Evolutionary conservation across 495 filamentous ascomycete species (phyloP), one percentile per base, ranked within the genome.

Genomic region (Penicillium ucsense): DNA sequence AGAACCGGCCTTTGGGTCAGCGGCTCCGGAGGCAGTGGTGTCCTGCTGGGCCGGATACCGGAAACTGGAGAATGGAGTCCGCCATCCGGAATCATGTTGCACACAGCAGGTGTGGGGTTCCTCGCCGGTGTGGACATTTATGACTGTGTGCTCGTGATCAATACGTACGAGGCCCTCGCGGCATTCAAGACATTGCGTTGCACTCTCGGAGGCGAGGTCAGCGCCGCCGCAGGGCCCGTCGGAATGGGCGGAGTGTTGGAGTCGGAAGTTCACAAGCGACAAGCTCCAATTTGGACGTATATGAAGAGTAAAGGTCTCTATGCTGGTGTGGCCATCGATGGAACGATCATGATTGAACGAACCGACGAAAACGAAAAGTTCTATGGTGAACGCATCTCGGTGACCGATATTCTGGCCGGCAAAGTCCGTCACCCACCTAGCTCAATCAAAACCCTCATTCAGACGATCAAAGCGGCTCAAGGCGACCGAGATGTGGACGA

Each of bases 61-160:
- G 81, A 83, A 32, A 86, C 89, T 47, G 88, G 89, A 3, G 81
- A 81, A 56, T 95, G 89, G 89, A 89, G 85, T 42, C 85, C 88
- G 3, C 89, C 89, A 3, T 89, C 86, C 9, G 89, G 85, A 33
- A 88, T 95, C 51, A 72, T 94, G 63, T 74, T 95, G 31, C 89
- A 95, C 60, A 94, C 89, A 1, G 81, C 85, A 2, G 88, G 83
- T 3, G 66, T 94, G 27, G 88, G 87, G n/a, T 95, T 95, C 58
- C 73, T 91, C 29, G 82, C 89, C 3, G 89, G 88, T 3, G 86
- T 94, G 31, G 89, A 95, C 53, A 87, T 94, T 48, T 95, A 95
- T 71, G 89, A 95, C 59, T 94, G 89, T 59, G 82, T 95, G 12
- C 75, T 95, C 0, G 82, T 95, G 5, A 89, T 95, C 62, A 95